Evolutionary conservation across 2,329 filamentous ascomycete species (phyloP).

Genomic region (Arachnopeziza araneosa): DNA sequence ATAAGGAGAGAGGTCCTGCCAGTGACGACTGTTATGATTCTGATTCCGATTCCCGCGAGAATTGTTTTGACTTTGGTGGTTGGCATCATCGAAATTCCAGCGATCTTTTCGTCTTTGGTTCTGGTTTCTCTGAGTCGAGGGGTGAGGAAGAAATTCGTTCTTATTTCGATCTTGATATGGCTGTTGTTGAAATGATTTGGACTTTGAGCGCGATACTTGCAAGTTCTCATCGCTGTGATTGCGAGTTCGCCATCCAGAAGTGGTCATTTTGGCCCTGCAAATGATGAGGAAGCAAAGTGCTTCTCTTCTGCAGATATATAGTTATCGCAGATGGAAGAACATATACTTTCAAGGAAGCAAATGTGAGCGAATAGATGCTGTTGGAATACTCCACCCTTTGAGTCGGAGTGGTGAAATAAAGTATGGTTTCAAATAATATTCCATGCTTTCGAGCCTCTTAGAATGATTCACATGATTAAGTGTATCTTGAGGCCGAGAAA

Average conservation of each 20-base stretch:
- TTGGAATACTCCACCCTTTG: background rate
- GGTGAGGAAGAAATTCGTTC: background rate
- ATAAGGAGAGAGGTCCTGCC: background rate
- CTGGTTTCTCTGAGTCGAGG: background rate
- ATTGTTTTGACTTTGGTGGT: background rate
- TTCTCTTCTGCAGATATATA: background rate
- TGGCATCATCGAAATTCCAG: background rate
- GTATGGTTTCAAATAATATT: background rate
- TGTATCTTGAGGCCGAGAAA: background rate
- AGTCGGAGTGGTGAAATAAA: background rate
- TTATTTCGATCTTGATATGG: background rate
- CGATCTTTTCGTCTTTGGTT: background rate
- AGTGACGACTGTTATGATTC: background rate
- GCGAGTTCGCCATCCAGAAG: background rate
- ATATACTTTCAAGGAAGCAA: background rate
- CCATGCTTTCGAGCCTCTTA: background rate
- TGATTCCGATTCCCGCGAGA: slow-evolving; percentile 1
- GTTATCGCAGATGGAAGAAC: background rate
- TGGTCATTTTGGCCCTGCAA: background rate
- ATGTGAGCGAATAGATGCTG: background rate
- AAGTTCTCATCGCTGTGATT: background rate
- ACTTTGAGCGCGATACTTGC: background rate
- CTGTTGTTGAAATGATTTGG: background rate
- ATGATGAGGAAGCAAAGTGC: background rate
- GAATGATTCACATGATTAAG: background rate